Evolutionary conservation across 352 stramenopile species (phyloP), one percentile per base, ranked within the genome.

Genomic region (Phytopythium sindhum): DNA sequence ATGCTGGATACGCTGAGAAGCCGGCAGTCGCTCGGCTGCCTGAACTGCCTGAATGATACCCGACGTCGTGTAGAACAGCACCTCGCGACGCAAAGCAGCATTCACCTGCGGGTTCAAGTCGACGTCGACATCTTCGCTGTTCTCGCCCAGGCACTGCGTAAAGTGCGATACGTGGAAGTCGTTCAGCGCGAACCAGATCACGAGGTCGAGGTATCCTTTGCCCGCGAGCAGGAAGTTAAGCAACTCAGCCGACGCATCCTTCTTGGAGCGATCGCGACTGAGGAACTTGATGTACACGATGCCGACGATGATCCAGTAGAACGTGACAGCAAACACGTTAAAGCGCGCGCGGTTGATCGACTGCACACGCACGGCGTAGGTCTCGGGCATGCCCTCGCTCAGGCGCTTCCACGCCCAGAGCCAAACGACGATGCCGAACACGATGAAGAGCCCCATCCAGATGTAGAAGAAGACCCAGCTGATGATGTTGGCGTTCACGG

Each of bases 31-130:
- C 61, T 93, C 81, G 1, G 86, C 86, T 26, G 86, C 86, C 56
- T 91, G 82, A 33, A 96, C 88, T 29, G 89, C 88, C 68, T 95
- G 81, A 51, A 96, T 89, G 57, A 97, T 96, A 19, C 90, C 90
- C 28, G 85, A 93, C 12, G 89, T 96, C 33, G 90, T 96, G 77
- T 96, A 96, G 67, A 92, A 95, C 4, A 97, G 74, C 66, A 97
- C 88, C 72, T 97, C 90, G 5, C 80, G 80, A 17, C 90, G 81
- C 52, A 97, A 62, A 37, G 87, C 90, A 7, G 85, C 84, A 61
- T 97, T 97, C 44, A 97, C 80, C 68, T 96, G 88, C 53, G 88
- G 89, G 65, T 91, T 93, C 24, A 96, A 64, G 61, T 95, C 85
- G 14, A 96, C 74, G 28, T 95, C 87, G 39, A 88, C 75, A 8